These are phyloP conservation scores for Raffaelea albimanens DNA, from an alignment of 2,329 filamentous ascomycete species.

Conservation along the genomic window DNA sequence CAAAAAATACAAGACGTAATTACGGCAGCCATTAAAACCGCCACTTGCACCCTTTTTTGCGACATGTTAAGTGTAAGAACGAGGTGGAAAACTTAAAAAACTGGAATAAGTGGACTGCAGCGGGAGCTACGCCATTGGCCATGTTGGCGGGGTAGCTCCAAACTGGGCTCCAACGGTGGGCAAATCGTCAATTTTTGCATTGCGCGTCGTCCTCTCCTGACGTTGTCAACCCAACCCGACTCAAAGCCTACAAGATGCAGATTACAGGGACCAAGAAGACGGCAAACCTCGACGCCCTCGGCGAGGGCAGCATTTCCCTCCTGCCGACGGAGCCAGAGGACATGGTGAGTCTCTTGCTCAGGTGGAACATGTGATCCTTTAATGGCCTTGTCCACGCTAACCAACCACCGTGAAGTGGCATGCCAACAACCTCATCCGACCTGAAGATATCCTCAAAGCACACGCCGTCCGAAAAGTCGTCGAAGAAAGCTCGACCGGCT, in stretches of 20 bases:
- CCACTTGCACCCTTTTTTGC: too few relatives aligned
- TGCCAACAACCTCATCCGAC: conserved; percentile 49
- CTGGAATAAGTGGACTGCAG: too few relatives aligned
- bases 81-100: too few relatives aligned
- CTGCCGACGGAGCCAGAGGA: conserved; percentile 32
- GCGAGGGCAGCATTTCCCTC: conserved; percentile 28
- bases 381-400: neutral
- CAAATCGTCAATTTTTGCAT: too few relatives aligned
- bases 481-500: conserved; percentile 34
- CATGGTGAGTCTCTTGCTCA: conserved; percentile 25
- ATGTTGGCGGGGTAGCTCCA: too few relatives aligned
- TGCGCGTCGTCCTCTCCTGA: too few relatives aligned
- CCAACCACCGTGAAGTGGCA: conserved; percentile 39
- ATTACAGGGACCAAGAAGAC: conserved; percentile 27
- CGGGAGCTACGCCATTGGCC: too few relatives aligned
- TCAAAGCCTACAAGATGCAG: conserved; percentile 3
- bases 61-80: too few relatives aligned
- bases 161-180: too few relatives aligned
- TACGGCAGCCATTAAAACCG: too few relatives aligned
- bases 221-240: too few relatives aligned
- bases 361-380: neutral
- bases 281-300: conserved; percentile 24
- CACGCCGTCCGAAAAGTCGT: conserved; percentile 48
- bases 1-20: too few relatives aligned
- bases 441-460: conserved; percentile 43